Conservation (phyloP, 2,329 filamentous ascomycete genomes). For the Pseudogymnoascus sp. region DNA sequence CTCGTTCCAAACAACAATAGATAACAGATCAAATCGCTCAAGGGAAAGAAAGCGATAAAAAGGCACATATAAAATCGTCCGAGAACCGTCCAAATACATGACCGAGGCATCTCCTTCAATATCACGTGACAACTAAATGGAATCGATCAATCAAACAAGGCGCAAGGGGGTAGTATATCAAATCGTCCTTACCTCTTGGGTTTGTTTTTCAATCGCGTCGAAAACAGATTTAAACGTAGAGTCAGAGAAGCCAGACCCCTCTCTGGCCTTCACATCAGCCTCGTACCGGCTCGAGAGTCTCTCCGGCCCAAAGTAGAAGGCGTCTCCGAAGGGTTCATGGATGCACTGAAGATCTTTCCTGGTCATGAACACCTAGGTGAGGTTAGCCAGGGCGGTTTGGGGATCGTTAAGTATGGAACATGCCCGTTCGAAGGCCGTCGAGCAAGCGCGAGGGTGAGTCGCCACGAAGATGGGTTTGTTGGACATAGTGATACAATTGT, state of each 20-base stretch:
- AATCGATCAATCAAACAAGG: not conserved
- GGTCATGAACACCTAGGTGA: constrained; percentile 87
- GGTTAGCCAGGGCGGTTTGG: constrained; percentile 6
- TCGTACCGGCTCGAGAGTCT: constrained; percentile 72
- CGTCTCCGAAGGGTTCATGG: constrained; percentile 95
- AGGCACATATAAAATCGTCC: not conserved
- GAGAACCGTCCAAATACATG: not conserved
- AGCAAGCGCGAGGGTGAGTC: constrained; percentile 91
- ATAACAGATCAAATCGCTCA: not conserved
- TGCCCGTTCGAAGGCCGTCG: constrained; percentile 94
- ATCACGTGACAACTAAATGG: not conserved
- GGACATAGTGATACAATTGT: constrained; percentile 47
- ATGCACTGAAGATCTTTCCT: constrained; percentile 74
- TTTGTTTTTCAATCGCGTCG: constrained; percentile 63
- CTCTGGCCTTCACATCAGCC: constrained; percentile 49
- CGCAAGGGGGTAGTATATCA: not conserved
- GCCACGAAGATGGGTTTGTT: constrained; percentile 81
- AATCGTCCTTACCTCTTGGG: constrained; percentile 47
- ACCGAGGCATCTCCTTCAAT: not conserved
- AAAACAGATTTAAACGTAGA: constrained; percentile 72
- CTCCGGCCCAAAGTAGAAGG: constrained; percentile 93
- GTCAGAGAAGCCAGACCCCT: constrained; percentile 56
- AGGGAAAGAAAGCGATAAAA: not conserved
- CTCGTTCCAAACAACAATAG: not conserved
- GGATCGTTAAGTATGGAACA: constrained; percentile 20